Evolutionary conservation across 2,329 filamentous ascomycete genomes (phyloP).

Genomic region (Paraphoma sp.): DNA sequence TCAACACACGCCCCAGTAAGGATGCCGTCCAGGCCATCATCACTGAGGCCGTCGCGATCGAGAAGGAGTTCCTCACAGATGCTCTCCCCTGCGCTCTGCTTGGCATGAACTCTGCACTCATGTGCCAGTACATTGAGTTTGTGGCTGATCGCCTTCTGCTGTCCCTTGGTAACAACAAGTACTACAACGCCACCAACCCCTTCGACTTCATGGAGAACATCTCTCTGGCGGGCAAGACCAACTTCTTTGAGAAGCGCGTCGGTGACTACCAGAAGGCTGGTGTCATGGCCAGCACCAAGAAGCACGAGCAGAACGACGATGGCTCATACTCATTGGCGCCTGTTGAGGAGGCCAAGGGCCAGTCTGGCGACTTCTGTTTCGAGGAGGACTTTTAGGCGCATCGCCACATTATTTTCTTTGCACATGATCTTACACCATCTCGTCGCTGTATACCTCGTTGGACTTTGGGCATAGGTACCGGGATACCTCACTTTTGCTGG

Average conservation of each 20-base stretch:
- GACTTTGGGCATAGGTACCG: constrained; percentile 28
- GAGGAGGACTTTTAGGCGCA: constrained; percentile 90
- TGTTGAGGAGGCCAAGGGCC: constrained; percentile 51
- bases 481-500: constrained; percentile 21
- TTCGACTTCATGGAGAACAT: constrained; percentile 99
- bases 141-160: constrained; percentile 94
- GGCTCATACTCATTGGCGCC: constrained; percentile 48
- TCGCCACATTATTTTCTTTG: constrained; percentile 17
- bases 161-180: constrained; percentile 91
- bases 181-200: constrained; percentile 91
- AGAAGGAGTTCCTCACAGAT: constrained; percentile 98
- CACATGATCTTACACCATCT: constrained; percentile 24
- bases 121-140: constrained; percentile 99
- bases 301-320: constrained; percentile 61
- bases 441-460: constrained; percentile 32
- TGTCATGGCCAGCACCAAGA: constrained; percentile 93
- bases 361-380: constrained; percentile 82
- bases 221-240: constrained; percentile 97
- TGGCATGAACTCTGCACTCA: constrained; percentile 95
- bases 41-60: constrained; percentile 89
- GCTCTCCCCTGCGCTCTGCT: constrained; percentile 91
- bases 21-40: constrained; percentile 86
- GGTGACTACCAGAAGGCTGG: constrained; percentile 99
- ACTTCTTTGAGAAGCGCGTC: constrained; percentile 99
- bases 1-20: constrained; percentile 88